A percentile compares a stretch with the other conserved stretches of the same genome.
Conservation (phyloP, 768 basidiomycete species). For the Mycena metata region DNA sequence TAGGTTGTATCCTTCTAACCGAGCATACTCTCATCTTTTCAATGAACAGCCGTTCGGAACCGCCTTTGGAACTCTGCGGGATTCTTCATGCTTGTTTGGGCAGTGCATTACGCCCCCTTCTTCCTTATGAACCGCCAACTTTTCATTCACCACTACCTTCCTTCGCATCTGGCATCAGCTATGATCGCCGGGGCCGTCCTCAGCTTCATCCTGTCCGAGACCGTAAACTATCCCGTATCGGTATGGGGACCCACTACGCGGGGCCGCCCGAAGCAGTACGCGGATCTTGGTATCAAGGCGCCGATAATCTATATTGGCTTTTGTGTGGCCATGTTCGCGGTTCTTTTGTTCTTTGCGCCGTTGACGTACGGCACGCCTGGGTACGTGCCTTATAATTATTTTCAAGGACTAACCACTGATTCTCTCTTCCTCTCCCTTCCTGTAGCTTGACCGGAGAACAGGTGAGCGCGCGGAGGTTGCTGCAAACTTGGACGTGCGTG, state of each 20-base stretch:
- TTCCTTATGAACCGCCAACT: slow-evolving; percentile 98
- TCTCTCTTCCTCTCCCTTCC: too few relatives aligned
- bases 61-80: slow-evolving; percentile 96
- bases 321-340: slow-evolving; percentile 68
- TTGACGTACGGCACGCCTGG: slow-evolving; percentile 97
- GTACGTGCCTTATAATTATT: slow-evolving; percentile 61
- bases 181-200: slow-evolving; percentile 93
- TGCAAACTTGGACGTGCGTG: slow-evolving; percentile 95
- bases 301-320: slow-evolving; percentile 73
- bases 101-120: slow-evolving; percentile 96
- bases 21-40: slow-evolving; percentile 1
- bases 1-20: slow-evolving; percentile 57
- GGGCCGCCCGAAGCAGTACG: slow-evolving; percentile 66
- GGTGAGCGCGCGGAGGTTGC: slow-evolving; percentile 86
- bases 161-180: slow-evolving; percentile 93
- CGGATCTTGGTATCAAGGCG: slow-evolving; percentile 85
- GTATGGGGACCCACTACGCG: slow-evolving; percentile 76
- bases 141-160: slow-evolving; percentile 98
- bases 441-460: slow-evolving; percentile 84
- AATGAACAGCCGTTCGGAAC: slow-evolving; percentile 83
- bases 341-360: slow-evolving; percentile 85
- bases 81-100: slow-evolving; percentile 96
- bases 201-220: slow-evolving; percentile 90
- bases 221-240: slow-evolving; percentile 93
- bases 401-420: slow-evolving; percentile 38